phyloP scores from a whole-genome alignment of 176 grass and related monocot species.

The Carex myosuroides region DNA sequence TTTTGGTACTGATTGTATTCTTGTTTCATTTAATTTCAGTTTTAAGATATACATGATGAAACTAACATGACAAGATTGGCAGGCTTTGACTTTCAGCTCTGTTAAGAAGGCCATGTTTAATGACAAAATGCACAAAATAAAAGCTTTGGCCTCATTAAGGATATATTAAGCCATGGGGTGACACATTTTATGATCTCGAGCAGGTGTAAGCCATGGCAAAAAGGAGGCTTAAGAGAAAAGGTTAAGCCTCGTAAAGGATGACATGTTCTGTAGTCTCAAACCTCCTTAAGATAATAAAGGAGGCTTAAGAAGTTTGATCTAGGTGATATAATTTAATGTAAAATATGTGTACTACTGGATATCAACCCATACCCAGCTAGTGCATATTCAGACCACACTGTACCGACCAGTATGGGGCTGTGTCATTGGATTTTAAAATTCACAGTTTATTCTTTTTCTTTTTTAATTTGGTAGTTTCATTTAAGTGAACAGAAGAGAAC shows the following conservation, averaged over 20 bases:
- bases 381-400: neutral
- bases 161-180: neutral
- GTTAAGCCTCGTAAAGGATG: neutral
- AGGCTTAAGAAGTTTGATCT: neutral
- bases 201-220: neutral
- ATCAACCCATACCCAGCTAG: neutral
- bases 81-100: neutral
- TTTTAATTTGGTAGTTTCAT: neutral
- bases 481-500: constrained; percentile 23
- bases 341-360: neutral
- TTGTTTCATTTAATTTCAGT: neutral
- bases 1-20: neutral
- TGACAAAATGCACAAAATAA: neutral
- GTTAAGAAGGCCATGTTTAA: neutral
- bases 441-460: neutral
- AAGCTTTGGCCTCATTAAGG: neutral
- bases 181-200: neutral
- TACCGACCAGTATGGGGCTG: neutral
- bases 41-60: neutral
- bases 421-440: neutral
- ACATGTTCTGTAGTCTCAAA: neutral
- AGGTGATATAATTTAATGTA: neutral
- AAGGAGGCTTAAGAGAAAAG: neutral
- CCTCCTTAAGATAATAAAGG: neutral
- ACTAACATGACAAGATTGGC: neutral